Conservation (phyloP, 768 basidiomycete genomes). For the Termitomyces sp. region DNA sequence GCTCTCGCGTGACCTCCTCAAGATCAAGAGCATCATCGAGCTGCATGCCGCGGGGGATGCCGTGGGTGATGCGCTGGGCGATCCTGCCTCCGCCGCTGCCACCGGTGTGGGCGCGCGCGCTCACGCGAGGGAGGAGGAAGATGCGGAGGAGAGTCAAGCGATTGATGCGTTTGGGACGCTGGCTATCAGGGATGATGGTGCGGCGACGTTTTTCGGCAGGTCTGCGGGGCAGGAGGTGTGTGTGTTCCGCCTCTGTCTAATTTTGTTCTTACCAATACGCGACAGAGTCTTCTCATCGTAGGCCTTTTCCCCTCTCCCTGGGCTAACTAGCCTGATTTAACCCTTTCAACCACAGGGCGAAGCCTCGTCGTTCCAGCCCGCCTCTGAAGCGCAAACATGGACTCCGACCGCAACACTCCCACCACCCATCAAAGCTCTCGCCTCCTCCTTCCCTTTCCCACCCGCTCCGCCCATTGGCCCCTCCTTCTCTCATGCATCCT, state of each 20-base stretch:
- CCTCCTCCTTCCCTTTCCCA: constrained; percentile 41
- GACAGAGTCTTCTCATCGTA: constrained; percentile 53
- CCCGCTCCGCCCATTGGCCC: background rate
- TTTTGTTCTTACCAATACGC: background rate
- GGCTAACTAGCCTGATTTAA: background rate
- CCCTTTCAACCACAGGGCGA: constrained; percentile 25
- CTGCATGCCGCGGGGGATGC: constrained; percentile 54
- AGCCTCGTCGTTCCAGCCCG: constrained; percentile 12
- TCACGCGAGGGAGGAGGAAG: constrained; percentile 25
- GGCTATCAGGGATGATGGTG: constrained; percentile 64
- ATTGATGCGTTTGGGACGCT: constrained; percentile 68
- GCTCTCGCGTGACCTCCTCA: constrained; percentile 51
- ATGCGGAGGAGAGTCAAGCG: constrained; percentile 38
- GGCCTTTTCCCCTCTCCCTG: constrained; percentile 12
- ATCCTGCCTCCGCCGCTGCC: too few relatives aligned
- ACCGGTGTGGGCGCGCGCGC: too few relatives aligned
- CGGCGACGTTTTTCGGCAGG: constrained; percentile 66
- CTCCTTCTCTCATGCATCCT: constrained; percentile 14
- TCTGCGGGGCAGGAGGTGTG: constrained; percentile 69
- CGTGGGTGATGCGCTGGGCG: constrained; percentile 30
- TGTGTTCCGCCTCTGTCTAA: background rate
- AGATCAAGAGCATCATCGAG: constrained; percentile 66
- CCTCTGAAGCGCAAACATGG: background rate
- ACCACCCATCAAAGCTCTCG: constrained; percentile 20
- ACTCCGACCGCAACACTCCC: constrained; percentile 12